Evolutionary conservation across 1,139 yeast species (phyloP).

Genomic region (Taphrina pruni): DNA sequence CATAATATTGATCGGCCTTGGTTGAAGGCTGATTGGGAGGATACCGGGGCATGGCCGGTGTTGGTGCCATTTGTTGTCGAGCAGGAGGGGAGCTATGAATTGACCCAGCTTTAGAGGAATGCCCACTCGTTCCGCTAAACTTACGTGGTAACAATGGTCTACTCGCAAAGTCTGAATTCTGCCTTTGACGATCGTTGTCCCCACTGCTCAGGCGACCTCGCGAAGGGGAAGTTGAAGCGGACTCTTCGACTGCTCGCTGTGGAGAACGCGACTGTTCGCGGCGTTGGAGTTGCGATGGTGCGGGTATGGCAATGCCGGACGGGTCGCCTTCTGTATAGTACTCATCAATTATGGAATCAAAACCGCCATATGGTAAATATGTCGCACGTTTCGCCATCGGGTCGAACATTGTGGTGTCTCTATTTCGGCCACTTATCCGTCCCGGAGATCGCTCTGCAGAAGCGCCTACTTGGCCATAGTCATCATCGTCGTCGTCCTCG

Average conservation of each 20-base stretch:
- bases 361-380: conserved; percentile 37
- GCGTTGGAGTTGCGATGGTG: conserved; percentile 27
- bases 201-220: conserved; percentile 6
- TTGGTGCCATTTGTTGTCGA: neutral
- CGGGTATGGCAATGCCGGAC: conserved; percentile 18
- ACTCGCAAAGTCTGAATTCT: neutral
- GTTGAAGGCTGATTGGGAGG: neutral
- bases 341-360: conserved; percentile 30
- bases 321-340: conserved; percentile 39
- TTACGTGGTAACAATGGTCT: conserved; percentile 10
- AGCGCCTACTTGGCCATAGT: conserved; percentile 15
- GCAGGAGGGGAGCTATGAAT: conserved; percentile 21
- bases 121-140: conserved; percentile 17
- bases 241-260: conserved; percentile 5
- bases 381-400: conserved; percentile 33
- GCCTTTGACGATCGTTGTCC: neutral
- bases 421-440: conserved; percentile 14
- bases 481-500: conserved; percentile 17
- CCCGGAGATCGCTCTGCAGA: conserved; percentile 25
- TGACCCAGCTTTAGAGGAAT: conserved; percentile 23
- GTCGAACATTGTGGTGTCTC: conserved; percentile 33
- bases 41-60: conserved; percentile 1
- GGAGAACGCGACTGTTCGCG: conserved; percentile 38
- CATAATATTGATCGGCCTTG: conserved; percentile 8
- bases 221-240: conserved; percentile 7